These are phyloP conservation scores for Schizonepeta tenuifolia DNA, from an alignment of 257 asterid species.

Conservation along the genomic window DNA sequence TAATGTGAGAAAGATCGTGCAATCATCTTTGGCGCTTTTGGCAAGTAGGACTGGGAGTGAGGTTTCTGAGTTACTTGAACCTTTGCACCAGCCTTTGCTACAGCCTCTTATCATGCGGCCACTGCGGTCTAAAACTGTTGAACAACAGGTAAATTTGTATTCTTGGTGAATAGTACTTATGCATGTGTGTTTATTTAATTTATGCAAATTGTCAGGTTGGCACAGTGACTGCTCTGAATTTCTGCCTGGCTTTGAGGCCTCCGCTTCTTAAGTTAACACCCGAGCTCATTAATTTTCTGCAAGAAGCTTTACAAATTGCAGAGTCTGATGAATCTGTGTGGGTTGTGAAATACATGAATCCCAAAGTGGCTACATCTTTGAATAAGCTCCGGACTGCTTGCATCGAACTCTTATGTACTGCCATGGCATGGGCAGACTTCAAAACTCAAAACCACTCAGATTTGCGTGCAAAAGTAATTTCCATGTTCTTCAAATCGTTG, in stretches of 20 bases:
- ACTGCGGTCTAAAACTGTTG: conserved; percentile 91
- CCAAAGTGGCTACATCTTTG: conserved; percentile 85
- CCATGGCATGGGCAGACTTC: conserved; percentile 99
- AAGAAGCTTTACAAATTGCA: conserved; percentile 98
- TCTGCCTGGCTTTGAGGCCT: conserved; percentile 98
- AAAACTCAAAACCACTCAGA: conserved; percentile 95
- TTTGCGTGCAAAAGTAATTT: conserved; percentile 89
- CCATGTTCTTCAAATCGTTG: conserved; percentile 97
- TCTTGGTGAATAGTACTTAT: conserved; percentile 30
- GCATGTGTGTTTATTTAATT: conserved; percentile 32
- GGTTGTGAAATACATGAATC: conserved; percentile 93
- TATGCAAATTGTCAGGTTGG: conserved; percentile 75
- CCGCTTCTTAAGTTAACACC: conserved; percentile 96
- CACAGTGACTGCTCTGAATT: conserved; percentile 92
- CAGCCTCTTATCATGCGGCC: conserved; percentile 95
- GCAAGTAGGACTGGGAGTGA: conserved; percentile 99
- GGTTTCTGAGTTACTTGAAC: conserved; percentile 98
- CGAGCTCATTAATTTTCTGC: conserved; percentile 87
- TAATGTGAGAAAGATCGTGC: conserved; percentile 90
- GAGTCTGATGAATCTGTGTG: conserved; percentile 93
- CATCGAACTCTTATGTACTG: conserved; percentile 97
- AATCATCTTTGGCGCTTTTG: conserved; percentile 96
- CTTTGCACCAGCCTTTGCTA: conserved; percentile 86
- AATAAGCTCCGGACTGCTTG: conserved; percentile 96
- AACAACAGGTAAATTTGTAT: conserved; percentile 79